Evolutionary conservation across 2,329 filamentous ascomycete species (phyloP).

Genomic region (Colletotrichum sp.): DNA sequence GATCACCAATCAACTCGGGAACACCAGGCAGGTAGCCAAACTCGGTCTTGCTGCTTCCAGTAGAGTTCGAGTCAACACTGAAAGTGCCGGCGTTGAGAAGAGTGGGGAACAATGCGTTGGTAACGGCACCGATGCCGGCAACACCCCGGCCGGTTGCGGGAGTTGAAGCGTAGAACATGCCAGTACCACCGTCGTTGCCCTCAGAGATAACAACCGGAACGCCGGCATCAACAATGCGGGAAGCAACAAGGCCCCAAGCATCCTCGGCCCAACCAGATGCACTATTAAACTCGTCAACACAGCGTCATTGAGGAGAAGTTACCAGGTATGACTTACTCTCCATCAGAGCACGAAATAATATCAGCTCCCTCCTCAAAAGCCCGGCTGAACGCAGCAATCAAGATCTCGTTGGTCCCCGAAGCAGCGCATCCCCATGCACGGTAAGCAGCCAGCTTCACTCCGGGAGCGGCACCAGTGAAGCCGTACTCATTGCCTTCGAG

Average conservation of each 20-base stretch:
- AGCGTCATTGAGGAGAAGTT: slow-evolving; percentile 26
- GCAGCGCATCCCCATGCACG: slow-evolving; percentile 40
- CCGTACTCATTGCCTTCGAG: slow-evolving; percentile 8
- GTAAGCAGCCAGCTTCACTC: slow-evolving; percentile 43
- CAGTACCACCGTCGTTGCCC: slow-evolving; percentile 28
- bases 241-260: slow-evolving; percentile 27
- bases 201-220: slow-evolving; percentile 30
- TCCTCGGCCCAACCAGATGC: slow-evolving; percentile 30
- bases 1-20: background rate
- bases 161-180: slow-evolving; percentile 25
- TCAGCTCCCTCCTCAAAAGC: slow-evolving; percentile 46
- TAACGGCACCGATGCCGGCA: slow-evolving; percentile 25
- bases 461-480: slow-evolving; percentile 43
- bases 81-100: slow-evolving; percentile 4
- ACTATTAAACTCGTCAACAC: slow-evolving; percentile 24
- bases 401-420: slow-evolving; percentile 38
- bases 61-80: background rate
- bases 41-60: background rate
- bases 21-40: background rate
- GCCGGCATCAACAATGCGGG: slow-evolving; percentile 31
- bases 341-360: slow-evolving; percentile 34
- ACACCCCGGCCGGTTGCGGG: slow-evolving; percentile 25
- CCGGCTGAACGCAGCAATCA: slow-evolving; percentile 44
- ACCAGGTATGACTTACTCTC: slow-evolving; percentile 1
- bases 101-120: slow-evolving; percentile 21